These are phyloP conservation scores for Sophora flavescens DNA, from an alignment of 306 rosid species.

Conservation along the genomic window DNA sequence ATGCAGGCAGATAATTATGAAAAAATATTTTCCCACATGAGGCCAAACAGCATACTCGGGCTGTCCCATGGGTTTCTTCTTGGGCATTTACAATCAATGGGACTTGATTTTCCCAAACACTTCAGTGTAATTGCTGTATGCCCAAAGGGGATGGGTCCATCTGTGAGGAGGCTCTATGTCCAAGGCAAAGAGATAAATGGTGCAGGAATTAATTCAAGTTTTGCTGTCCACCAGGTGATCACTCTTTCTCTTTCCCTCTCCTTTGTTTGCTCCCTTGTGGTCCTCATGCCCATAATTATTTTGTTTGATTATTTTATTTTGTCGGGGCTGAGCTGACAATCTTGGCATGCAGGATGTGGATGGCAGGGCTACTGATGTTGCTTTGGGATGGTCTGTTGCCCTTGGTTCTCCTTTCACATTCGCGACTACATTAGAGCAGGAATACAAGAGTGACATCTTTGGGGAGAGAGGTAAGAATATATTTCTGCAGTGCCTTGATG, in stretches of 20 bases:
- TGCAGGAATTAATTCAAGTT: conserved; percentile 97
- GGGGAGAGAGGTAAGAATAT: conserved; percentile 84
- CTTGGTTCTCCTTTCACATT: conserved; percentile 99
- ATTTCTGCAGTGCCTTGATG: not conserved
- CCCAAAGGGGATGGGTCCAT: conserved; percentile 99
- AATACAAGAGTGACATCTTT: conserved; percentile 96
- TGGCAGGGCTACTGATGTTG: conserved; percentile 96
- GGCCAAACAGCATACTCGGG: conserved; percentile 95
- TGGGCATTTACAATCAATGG: conserved; percentile 91
- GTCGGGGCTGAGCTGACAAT: conserved; percentile 28
- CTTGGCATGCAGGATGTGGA: conserved; percentile 77
- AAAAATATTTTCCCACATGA: conserved; percentile 84
- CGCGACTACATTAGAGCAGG: conserved; percentile 92
- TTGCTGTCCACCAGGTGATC: conserved; percentile 91
- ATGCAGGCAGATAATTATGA: conserved; percentile 93
- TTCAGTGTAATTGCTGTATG: conserved; percentile 96
- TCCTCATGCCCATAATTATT: not conserved
- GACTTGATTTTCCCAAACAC: conserved; percentile 87
- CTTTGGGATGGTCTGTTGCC: conserved; percentile 97
- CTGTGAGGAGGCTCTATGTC: conserved; percentile 95
- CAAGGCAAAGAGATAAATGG: conserved; percentile 98
- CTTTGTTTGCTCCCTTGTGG: not conserved
- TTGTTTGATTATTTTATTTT: not conserved
- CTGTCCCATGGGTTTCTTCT: conserved; percentile 98
- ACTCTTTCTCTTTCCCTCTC: not conserved